Conservation (phyloP, 2,329 filamentous ascomycete genomes). For the Sporothrix pallida region DNA sequence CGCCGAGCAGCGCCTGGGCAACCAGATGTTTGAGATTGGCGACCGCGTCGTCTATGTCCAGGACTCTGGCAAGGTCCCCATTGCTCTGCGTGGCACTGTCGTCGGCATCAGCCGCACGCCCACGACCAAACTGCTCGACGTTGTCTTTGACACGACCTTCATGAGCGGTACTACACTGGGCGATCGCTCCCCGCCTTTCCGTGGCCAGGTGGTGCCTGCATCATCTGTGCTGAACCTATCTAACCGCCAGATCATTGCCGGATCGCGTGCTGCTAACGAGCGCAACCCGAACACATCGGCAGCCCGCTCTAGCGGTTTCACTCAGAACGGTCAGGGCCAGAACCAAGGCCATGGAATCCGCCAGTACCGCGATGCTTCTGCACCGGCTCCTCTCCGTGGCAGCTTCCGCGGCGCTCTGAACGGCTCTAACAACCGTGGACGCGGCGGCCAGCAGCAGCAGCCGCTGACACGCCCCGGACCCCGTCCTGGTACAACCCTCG, state of each 20-base stretch:
- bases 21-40: slow-evolving; percentile 82
- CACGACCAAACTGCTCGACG: slow-evolving; percentile 80
- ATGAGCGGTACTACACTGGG: slow-evolving; percentile 96
- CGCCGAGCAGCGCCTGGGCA: slow-evolving; percentile 88
- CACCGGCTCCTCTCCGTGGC: slow-evolving; percentile 61
- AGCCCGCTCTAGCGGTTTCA: slow-evolving; percentile 53
- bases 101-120: slow-evolving; percentile 90
- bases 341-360: slow-evolving; percentile 50
- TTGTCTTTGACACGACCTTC: slow-evolving; percentile 92
- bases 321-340: slow-evolving; percentile 3
- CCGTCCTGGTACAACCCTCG: slow-evolving; percentile 47
- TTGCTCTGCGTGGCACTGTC: slow-evolving; percentile 90
- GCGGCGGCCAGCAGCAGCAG: slow-evolving; percentile 45
- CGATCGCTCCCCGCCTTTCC: slow-evolving; percentile 89
- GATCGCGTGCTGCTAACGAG: slow-evolving; percentile 63
- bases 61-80: slow-evolving; percentile 91
- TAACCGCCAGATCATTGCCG: slow-evolving; percentile 77
- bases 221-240: slow-evolving; percentile 89
- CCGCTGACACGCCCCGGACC: slow-evolving; percentile 37
- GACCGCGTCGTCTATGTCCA: slow-evolving; percentile 93
- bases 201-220: slow-evolving; percentile 86
- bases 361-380: slow-evolving; percentile 65
- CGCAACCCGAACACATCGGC: slow-evolving; percentile 56
- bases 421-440: slow-evolving; percentile 51
- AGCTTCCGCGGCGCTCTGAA: slow-evolving; percentile 64